These are phyloP conservation scores for Penicillium paxilli DNA, from an alignment of 495 filamentous ascomycete species.

Conservation along the genomic window DNA sequence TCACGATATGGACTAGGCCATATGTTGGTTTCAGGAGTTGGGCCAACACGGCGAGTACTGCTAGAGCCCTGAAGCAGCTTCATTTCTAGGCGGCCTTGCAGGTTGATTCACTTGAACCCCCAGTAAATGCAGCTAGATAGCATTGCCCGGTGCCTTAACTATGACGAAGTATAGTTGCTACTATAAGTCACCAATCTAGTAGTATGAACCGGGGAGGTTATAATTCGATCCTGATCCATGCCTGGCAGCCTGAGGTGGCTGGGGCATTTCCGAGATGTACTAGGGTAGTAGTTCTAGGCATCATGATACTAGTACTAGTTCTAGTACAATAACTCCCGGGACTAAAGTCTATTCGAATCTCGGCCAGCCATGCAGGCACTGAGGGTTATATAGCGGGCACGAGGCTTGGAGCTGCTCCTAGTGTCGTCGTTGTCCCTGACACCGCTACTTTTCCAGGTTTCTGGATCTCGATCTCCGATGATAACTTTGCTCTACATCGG, in stretches of 20 bases:
- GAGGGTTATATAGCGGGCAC: neutral
- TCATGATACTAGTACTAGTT: too few relatives aligned
- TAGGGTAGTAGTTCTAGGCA: too few relatives aligned
- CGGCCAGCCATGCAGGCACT: neutral
- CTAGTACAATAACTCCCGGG: too few relatives aligned
- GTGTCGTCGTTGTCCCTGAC: neutral
- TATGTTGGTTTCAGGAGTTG: conserved; percentile 4
- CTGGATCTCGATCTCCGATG: neutral
- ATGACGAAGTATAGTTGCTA: too few relatives aligned
- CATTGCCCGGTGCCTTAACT: neutral
- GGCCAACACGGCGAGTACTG: conserved; percentile 16
- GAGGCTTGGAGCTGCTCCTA: neutral
- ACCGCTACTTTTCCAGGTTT: neutral
- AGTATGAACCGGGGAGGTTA: neutral
- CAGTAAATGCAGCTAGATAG: neutral
- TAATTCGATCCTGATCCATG: neutral
- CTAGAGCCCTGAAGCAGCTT: neutral
- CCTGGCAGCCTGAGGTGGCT: too few relatives aligned
- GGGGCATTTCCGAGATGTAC: too few relatives aligned
- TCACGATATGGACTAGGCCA: neutral
- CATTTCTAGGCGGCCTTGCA: conserved; percentile 4
- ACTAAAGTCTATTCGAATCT: neutral
- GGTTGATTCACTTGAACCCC: neutral
- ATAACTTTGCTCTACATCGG: neutral
- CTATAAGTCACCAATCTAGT: too few relatives aligned